phyloP scores from a whole-genome alignment of 768 basidiomycete genomes.

The Tricholoma sp. region DNA sequence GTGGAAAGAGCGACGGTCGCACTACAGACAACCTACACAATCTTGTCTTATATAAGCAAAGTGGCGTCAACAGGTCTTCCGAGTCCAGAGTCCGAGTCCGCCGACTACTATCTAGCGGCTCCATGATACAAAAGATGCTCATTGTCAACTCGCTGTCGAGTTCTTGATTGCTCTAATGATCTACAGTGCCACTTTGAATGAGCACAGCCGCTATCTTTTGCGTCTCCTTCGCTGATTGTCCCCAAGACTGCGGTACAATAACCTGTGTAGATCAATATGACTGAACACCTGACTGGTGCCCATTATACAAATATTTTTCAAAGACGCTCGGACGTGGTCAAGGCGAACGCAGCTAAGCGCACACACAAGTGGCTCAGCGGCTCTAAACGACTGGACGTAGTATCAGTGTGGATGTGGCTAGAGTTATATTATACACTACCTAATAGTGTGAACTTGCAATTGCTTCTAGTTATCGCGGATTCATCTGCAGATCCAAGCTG shows the following conservation, averaged over 20 bases:
- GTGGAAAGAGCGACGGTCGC: slow-evolving; percentile 24
- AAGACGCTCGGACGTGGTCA: no score
- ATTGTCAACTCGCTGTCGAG: slow-evolving; percentile 1
- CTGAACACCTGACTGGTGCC: no score
- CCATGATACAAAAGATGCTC: neutral
- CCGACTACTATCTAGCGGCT: neutral
- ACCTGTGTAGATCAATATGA: no score
- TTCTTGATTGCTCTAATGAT: slow-evolving; percentile 18
- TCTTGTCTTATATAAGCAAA: slow-evolving; percentile 41
- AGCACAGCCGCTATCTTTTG: slow-evolving; percentile 63
- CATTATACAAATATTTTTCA: no score
- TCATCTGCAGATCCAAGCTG: slow-evolving; percentile 39
- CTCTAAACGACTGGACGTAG: no score
- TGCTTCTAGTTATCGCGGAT: no score
- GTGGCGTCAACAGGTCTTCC: slow-evolving; percentile 27
- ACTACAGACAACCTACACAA: slow-evolving; percentile 29
- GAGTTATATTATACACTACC: no score
- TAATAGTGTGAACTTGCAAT: no score
- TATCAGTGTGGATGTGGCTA: slow-evolving; percentile 69
- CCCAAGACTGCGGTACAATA: no score
- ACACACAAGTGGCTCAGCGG: slow-evolving; percentile 77
- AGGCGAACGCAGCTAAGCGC: slow-evolving; percentile 63
- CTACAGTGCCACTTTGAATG: slow-evolving; percentile 59
- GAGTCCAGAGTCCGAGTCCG: neutral
- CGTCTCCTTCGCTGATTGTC: slow-evolving; percentile 41